These are phyloP conservation scores for Cicer pinnatifidum DNA, from an alignment of 306 rosid genomes.

Conservation along the genomic window DNA sequence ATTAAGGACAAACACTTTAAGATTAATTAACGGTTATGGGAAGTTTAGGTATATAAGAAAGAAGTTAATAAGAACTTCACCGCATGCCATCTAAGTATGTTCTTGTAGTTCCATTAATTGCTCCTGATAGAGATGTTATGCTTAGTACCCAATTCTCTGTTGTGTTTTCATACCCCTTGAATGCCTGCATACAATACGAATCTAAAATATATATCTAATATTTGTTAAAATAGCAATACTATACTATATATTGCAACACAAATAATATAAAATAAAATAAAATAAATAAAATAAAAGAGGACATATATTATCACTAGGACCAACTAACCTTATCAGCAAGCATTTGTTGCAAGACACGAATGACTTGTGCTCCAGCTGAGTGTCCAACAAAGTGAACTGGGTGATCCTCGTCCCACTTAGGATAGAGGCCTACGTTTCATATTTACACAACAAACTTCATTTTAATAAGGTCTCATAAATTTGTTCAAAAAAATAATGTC, in stretches of 20 bases:
- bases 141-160: constrained; percentile 85
- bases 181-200: constrained; percentile 62
- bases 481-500: too few relatives aligned
- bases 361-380: constrained; percentile 95
- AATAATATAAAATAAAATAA: not conserved
- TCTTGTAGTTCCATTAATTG: constrained; percentile 95
- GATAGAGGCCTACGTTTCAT: constrained; percentile 70
- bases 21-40: too few relatives aligned
- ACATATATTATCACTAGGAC: constrained; percentile 26
- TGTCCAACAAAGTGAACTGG: constrained; percentile 92
- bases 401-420: constrained; percentile 95
- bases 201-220: constrained; percentile 10
- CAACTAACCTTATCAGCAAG: constrained; percentile 78
- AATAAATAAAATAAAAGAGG: too few relatives aligned
- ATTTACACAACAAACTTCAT: constrained; percentile 4
- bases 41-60: too few relatives aligned
- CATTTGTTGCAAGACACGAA: constrained; percentile 91
- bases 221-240: too few relatives aligned
- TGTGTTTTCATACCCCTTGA: constrained; percentile 71
- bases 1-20: too few relatives aligned
- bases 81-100: constrained; percentile 89
- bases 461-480: not conserved
- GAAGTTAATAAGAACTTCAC: constrained; percentile 57
- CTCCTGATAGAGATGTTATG: constrained; percentile 82
- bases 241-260: not conserved